Percentiles rank a stretch among this genome's conserved stretches.
phyloP scores from a whole-genome alignment of 495 filamentous ascomycete genomes.

The Xylaria palmicola region DNA sequence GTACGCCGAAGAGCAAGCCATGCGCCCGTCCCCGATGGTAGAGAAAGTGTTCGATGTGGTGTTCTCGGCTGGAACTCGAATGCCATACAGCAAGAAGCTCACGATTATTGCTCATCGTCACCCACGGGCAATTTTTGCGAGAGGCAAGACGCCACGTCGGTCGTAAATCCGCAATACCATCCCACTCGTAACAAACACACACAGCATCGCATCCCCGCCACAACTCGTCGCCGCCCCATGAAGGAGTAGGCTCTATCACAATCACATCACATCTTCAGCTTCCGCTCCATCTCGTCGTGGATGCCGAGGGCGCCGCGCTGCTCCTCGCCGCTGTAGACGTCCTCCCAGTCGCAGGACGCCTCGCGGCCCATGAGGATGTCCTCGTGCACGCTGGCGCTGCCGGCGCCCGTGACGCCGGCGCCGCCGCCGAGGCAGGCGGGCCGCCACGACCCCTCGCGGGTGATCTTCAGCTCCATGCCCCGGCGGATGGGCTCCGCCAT shows the following conservation, averaged over 20 bases:
- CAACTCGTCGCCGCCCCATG: too few relatives aligned
- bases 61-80: background rate
- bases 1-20: background rate
- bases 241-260: too few relatives aligned
- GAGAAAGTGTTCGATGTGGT: background rate
- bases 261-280: slow-evolving; percentile 63
- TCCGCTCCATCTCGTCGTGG: slow-evolving; percentile 92
- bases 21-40: background rate
- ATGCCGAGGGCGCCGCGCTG: slow-evolving; percentile 65
- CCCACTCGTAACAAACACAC: background rate
- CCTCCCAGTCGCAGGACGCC: slow-evolving; percentile 78
- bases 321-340: slow-evolving; percentile 78
- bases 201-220: background rate
- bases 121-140: background rate
- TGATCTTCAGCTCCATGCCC: slow-evolving; percentile 93
- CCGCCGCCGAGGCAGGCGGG: slow-evolving; percentile 45
- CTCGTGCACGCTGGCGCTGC: slow-evolving; percentile 57
- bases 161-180: background rate
- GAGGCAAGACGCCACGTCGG: background rate
- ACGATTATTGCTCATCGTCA: background rate
- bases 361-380: slow-evolving; percentile 84
- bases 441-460: slow-evolving; percentile 54
- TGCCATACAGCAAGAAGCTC: background rate
- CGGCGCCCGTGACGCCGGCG: slow-evolving; percentile 13
- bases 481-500: slow-evolving; percentile 90